Evolutionary conservation across 140 eudicot genomes (phyloP).

Genomic region (Senecio squalidus): DNA sequence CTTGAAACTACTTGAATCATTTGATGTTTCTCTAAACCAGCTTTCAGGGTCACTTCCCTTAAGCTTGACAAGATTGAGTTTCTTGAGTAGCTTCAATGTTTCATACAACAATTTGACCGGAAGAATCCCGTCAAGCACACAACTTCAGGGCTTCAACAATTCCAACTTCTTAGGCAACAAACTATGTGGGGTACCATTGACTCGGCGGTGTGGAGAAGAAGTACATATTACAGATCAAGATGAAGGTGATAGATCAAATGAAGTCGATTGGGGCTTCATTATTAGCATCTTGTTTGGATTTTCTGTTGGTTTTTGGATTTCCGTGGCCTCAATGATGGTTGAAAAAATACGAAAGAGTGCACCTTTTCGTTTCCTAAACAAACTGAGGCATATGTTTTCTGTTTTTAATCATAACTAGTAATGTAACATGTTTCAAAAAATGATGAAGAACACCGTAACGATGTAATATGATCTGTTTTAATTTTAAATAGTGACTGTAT

Average conservation of each 20-base stretch:
- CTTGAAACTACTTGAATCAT: slow-evolving; percentile 18
- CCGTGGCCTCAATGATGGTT: slow-evolving; percentile 14
- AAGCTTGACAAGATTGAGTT: slow-evolving; percentile 22
- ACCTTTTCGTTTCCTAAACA: slow-evolving; percentile 5
- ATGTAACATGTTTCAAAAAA: background rate
- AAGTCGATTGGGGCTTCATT: slow-evolving; percentile 16
- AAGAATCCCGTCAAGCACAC: slow-evolving; percentile 30
- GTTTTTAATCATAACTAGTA: background rate
- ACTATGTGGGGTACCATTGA: slow-evolving; percentile 33
- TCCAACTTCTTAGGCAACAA: slow-evolving; percentile 28
- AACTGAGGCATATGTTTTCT: background rate
- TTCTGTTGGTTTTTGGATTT: slow-evolving; percentile 21
- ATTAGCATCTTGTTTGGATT: slow-evolving; percentile 18
- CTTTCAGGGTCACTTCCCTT: slow-evolving; percentile 26
- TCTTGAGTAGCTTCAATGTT: slow-evolving; percentile 16
- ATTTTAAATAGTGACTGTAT: background rate
- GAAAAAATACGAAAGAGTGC: slow-evolving; percentile 2
- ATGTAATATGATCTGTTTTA: background rate
- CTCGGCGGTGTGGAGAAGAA: background rate
- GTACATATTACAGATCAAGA: background rate
- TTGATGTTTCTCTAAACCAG: slow-evolving; percentile 21
- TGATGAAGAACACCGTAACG: background rate
- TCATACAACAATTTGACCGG: slow-evolving; percentile 27
- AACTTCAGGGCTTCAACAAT: slow-evolving; percentile 18
- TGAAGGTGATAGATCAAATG: slow-evolving; percentile 1